phyloP scores from a whole-genome alignment of 441 rosid species.

The Gossypium trilobum region DNA sequence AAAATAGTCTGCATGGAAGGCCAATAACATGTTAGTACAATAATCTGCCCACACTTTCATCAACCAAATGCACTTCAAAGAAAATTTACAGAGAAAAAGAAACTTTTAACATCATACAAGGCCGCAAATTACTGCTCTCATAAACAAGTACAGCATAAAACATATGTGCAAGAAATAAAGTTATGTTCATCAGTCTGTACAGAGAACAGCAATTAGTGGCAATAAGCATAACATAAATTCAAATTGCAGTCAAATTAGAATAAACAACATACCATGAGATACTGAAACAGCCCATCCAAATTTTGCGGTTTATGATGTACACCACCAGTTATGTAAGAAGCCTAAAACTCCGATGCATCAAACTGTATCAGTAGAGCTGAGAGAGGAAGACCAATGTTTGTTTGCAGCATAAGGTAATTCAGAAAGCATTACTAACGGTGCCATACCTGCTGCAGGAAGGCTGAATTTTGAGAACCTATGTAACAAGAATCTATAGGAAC shows the following conservation, averaged over 20 bases:
- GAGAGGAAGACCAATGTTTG: neutral
- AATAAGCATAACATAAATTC: neutral
- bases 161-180: neutral
- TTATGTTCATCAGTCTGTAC: neutral
- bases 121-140: neutral
- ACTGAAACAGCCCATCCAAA: slow-evolving; percentile 81
- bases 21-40: slow-evolving; percentile 10
- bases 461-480: slow-evolving; percentile 75
- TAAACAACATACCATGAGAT: slow-evolving; percentile 48
- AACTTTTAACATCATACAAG: neutral
- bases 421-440: neutral
- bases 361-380: slow-evolving; percentile 17
- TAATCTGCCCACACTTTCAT: neutral
- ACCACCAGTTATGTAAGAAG: slow-evolving; percentile 86
- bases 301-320: slow-evolving; percentile 84
- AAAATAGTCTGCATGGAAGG: slow-evolving; percentile 63
- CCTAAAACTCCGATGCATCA: slow-evolving; percentile 38
- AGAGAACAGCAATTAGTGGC: neutral
- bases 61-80: slow-evolving; percentile 1
- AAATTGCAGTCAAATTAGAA: neutral
- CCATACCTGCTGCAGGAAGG: slow-evolving; percentile 87
- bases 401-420: neutral
- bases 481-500: slow-evolving; percentile 90
- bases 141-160: neutral
- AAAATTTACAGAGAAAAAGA: neutral